Conservation (phyloP, 371 early-diverging fungal genomes). For the Batrachochytrium dendrobatidis region DNA sequence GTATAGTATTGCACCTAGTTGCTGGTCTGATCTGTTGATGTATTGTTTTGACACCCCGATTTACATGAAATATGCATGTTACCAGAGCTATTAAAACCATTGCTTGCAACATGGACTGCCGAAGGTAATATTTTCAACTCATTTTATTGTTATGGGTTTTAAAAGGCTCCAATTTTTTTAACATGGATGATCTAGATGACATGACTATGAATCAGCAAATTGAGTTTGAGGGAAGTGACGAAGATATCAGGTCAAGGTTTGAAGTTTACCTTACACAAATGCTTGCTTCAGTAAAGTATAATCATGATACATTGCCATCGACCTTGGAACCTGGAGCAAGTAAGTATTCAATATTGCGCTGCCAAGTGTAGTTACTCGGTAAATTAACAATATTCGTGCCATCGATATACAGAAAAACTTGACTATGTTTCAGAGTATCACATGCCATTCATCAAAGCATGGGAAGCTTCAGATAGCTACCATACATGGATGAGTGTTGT, state of each 20-base stretch:
- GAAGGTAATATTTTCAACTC: no score
- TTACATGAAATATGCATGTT: neutral
- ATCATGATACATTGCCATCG: constrained; percentile 24
- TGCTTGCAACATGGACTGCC: neutral
- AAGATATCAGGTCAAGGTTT: constrained; percentile 67
- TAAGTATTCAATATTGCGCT: neutral
- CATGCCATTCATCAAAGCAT: constrained; percentile 53
- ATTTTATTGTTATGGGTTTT: neutral
- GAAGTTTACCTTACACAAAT: constrained; percentile 66
- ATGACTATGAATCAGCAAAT: constrained; percentile 47
- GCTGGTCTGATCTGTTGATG: neutral
- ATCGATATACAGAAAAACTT: constrained; percentile 32
- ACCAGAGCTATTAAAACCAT: neutral
- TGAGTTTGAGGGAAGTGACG: constrained; percentile 68
- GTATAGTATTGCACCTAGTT: neutral
- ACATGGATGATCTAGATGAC: constrained; percentile 7
- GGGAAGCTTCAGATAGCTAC: constrained; percentile 66
- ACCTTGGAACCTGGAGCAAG: constrained; percentile 8
- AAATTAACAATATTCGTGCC: neutral
- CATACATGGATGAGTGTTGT: constrained; percentile 57
- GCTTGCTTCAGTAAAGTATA: constrained; percentile 55
- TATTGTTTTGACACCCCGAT: neutral
- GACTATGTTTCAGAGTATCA: constrained; percentile 62
- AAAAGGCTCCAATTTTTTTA: neutral
- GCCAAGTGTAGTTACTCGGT: neutral